Percentiles rank a stretch among this genome's conserved stretches.
phyloP scores from a whole-genome alignment of 129 eudicot species.

The Lactuca saligna region DNA sequence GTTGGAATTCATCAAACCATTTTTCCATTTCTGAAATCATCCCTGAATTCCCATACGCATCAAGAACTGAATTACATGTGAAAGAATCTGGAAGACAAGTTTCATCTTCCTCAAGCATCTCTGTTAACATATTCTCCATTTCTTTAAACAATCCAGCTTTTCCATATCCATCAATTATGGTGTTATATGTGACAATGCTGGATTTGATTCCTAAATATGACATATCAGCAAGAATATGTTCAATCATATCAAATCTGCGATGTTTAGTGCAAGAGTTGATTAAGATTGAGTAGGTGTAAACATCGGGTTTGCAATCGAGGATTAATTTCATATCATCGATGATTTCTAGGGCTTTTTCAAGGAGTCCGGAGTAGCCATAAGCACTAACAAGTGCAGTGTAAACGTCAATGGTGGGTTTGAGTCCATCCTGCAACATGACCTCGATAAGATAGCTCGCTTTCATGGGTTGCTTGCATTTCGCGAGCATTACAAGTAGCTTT shows the following conservation, averaged over 20 bases:
- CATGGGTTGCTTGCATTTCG: conserved; percentile 75
- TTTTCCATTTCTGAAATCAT: conserved; percentile 79
- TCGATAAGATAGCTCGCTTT: conserved; percentile 80
- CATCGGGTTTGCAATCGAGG: conserved; percentile 76
- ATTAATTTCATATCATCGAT: conserved; percentile 66
- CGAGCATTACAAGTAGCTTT: conserved; percentile 79
- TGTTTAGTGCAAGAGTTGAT: conserved; percentile 66
- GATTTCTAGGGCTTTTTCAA: conserved; percentile 60
- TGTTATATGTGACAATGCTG: conserved; percentile 71
- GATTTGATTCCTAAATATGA: conserved; percentile 56
- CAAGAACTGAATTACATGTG: conserved; percentile 72
- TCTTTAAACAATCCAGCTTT: conserved; percentile 55
- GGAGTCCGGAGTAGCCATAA: conserved; percentile 67
- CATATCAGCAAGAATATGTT: conserved; percentile 68
- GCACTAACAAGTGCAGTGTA: conserved; percentile 85
- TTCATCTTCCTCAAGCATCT: conserved; percentile 67
- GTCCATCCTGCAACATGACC: conserved; percentile 68
- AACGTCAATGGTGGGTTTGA: conserved; percentile 71
- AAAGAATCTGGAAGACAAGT: conserved; percentile 70
- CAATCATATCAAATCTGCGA: conserved; percentile 54
- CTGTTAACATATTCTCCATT: conserved; percentile 65
- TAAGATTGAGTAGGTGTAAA: conserved; percentile 69
- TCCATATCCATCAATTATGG: conserved; percentile 90
- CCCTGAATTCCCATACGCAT: conserved; percentile 72
- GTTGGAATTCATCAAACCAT: conserved; percentile 84